Evolutionary conservation across 345 rosid genomes (phyloP).

Genomic region (Noccaea caerulescens): DNA sequence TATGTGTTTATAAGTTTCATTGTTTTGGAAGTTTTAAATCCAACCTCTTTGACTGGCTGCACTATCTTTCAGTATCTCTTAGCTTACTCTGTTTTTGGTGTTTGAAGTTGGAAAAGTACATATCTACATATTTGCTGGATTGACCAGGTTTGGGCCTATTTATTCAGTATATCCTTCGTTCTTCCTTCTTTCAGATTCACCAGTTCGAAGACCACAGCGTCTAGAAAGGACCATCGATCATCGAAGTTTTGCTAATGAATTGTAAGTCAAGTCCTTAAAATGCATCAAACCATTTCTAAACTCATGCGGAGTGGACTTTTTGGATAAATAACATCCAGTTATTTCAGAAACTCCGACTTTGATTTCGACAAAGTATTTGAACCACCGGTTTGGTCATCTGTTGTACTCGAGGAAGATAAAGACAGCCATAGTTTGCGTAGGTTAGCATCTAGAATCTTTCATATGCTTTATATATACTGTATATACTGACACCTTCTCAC

Average conservation of each 20-base stretch:
- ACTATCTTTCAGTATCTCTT: slow-evolving; percentile 13
- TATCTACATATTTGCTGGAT: slow-evolving; percentile 5
- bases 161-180: slow-evolving; percentile 27
- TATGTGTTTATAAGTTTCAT: background rate
- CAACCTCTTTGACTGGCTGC: slow-evolving; percentile 1
- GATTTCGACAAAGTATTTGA: slow-evolving; percentile 39
- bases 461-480: slow-evolving; percentile 24
- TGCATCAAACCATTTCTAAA: slow-evolving; percentile 8
- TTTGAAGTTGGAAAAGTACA: slow-evolving; percentile 23
- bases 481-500: slow-evolving; percentile 28
- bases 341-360: slow-evolving; percentile 15
- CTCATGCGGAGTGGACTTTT: slow-evolving; percentile 21
- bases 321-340: slow-evolving; percentile 7
- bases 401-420: slow-evolving; percentile 50
- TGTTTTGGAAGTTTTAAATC: background rate
- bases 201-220: slow-evolving; percentile 45
- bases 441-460: slow-evolving; percentile 46
- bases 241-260: slow-evolving; percentile 39
- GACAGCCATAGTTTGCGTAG: slow-evolving; percentile 60
- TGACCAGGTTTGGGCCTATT: background rate
- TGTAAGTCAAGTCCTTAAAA: slow-evolving; percentile 45
- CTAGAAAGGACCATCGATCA: slow-evolving; percentile 44
- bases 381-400: slow-evolving; percentile 50
- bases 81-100: slow-evolving; percentile 28
- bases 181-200: slow-evolving; percentile 46